Percentiles rank a stretch among this genome's conserved stretches.
phyloP scores from a whole-genome alignment of 345 rosid species.

The Acer negundo region DNA sequence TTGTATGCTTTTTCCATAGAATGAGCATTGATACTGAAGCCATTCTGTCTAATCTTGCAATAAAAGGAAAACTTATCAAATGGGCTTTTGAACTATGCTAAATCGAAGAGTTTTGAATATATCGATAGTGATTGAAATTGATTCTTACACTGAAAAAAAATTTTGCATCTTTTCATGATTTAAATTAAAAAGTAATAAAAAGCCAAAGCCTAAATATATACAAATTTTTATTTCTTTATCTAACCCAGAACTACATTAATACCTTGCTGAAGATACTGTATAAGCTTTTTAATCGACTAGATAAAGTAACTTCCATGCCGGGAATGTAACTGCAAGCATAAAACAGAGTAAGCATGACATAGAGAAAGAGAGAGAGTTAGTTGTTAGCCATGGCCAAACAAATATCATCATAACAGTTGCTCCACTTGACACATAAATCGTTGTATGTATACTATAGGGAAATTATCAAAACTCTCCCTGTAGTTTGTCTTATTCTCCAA shows the following conservation, averaged over 20 bases:
- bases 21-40: not conserved
- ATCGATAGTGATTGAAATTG: no score
- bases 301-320: slow-evolving; percentile 77
- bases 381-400: slow-evolving; percentile 9
- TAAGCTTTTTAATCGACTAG: slow-evolving; percentile 69
- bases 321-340: slow-evolving; percentile 64
- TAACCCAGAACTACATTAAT: slow-evolving; percentile 14
- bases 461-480: no score
- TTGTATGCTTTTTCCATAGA: not conserved
- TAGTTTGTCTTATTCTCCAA: no score
- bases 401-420: not conserved
- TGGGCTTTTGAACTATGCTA: not conserved
- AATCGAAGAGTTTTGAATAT: not conserved
- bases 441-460: not conserved
- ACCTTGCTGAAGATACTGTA: slow-evolving; percentile 75
- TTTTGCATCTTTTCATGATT: not conserved
- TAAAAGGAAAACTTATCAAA: slow-evolving; percentile 1
- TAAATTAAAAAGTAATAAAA: not conserved
- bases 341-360: not conserved
- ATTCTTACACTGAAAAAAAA: not conserved
- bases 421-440: not conserved
- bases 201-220: not conserved
- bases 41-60: not conserved
- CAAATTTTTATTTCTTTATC: not conserved
- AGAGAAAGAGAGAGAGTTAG: slow-evolving; percentile 16